Evolutionary conservation across 2,329 filamentous ascomycete species (phyloP).

Genomic region (Penicillium sp.): DNA sequence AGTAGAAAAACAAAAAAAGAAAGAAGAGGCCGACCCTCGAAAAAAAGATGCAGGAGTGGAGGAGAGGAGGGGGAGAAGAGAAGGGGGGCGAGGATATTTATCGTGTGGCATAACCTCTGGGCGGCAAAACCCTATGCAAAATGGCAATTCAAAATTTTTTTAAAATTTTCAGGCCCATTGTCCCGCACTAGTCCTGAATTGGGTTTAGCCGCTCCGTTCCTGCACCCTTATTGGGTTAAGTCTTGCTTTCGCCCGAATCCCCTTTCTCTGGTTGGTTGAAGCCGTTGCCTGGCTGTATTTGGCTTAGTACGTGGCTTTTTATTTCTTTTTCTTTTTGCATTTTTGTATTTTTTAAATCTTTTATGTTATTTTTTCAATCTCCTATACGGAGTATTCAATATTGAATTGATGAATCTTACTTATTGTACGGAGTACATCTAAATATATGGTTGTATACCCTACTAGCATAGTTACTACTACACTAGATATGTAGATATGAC

Average conservation of each 20-base stretch:
- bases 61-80: slow-evolving; percentile 26
- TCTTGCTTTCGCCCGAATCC: slow-evolving; percentile 10
- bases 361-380: neutral
- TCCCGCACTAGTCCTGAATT: slow-evolving; percentile 26
- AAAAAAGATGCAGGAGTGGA: slow-evolving; percentile 26
- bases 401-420: neutral
- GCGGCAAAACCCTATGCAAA: slow-evolving; percentile 30
- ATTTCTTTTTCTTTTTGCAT: neutral
- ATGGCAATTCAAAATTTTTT: slow-evolving; percentile 23
- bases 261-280: slow-evolving; percentile 11
- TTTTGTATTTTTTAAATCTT: neutral
- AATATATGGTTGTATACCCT: neutral
- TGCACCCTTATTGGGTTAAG: slow-evolving; percentile 10
- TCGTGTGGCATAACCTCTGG: slow-evolving; percentile 36
- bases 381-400: neutral
- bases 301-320: slow-evolving; percentile 4
- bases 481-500: neutral
- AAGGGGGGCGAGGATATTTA: slow-evolving; percentile 40
- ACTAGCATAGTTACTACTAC: neutral
- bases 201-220: slow-evolving; percentile 11
- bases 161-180: slow-evolving; percentile 22
- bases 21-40: slow-evolving; percentile 39
- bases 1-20: slow-evolving; percentile 32
- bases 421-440: neutral
- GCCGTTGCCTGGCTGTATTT: neutral